phyloP scores from a whole-genome alignment of 1,139 yeast genomes.

The Wickerhamiella infanticola region DNA sequence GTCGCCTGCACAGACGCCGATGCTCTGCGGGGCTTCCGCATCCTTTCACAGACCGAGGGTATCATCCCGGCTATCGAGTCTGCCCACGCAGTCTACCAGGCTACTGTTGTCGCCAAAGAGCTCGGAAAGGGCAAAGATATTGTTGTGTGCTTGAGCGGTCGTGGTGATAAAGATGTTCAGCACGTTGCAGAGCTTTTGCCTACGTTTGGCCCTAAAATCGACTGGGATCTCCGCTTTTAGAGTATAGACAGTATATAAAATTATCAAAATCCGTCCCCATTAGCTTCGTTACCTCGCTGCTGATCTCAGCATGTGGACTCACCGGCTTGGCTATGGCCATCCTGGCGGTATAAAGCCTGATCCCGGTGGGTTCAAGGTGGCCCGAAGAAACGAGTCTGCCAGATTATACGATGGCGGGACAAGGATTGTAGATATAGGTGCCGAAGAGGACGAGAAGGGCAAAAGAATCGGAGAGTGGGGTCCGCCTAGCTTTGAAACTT shows the following conservation, averaged over 20 bases:
- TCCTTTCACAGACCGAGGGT: constrained; percentile 87
- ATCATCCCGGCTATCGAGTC: constrained; percentile 97
- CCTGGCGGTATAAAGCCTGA: constrained; percentile 8
- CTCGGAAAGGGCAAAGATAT: constrained; percentile 66
- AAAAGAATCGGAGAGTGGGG: not conserved
- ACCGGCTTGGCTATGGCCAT: constrained; percentile 6
- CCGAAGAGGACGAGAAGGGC: too few relatives aligned
- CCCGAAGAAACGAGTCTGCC: constrained; percentile 1
- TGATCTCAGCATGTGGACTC: not conserved
- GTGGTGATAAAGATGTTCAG: constrained; percentile 98
- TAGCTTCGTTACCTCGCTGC: too few relatives aligned
- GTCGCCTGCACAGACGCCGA: constrained; percentile 87
- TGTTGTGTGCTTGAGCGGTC: constrained; percentile 83
- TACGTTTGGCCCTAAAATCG: constrained; percentile 71
- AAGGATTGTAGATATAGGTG: not conserved
- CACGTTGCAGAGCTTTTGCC: constrained; percentile 93
- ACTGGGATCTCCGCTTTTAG: constrained; percentile 92
- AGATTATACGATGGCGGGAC: not conserved
- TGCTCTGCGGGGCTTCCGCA: constrained; percentile 79
- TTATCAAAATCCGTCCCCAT: too few relatives aligned
- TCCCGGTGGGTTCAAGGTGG: constrained; percentile 1
- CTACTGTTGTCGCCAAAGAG: constrained; percentile 72
- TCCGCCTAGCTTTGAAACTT: not conserved
- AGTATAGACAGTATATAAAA: constrained; percentile 2
- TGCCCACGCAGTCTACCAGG: constrained; percentile 91